phyloP scores from a whole-genome alignment of 306 rosid species.

The Vicia sativa region DNA sequence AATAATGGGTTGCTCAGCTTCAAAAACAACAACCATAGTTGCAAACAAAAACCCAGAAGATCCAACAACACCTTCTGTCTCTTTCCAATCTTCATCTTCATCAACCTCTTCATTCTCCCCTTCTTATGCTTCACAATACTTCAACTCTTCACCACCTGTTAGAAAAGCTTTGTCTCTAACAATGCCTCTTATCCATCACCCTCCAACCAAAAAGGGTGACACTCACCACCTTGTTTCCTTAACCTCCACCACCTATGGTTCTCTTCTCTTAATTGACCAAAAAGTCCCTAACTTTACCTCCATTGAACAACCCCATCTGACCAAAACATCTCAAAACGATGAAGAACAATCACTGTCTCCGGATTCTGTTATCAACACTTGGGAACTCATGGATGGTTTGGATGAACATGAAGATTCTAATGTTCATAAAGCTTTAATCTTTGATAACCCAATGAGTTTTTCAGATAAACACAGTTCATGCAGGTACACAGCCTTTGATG shows the following conservation, averaged over 20 bases:
- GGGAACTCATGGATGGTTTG: conserved; percentile 88
- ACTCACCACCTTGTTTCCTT: conserved; percentile 85
- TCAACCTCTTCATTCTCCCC: conserved; percentile 36
- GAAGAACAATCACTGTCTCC: conserved; percentile 61
- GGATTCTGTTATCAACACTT: conserved; percentile 86
- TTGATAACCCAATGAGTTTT: conserved; percentile 26
- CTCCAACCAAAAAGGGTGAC: conserved; percentile 74
- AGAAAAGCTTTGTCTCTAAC: conserved; percentile 60
- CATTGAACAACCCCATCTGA: conserved; percentile 17
- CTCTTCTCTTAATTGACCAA: conserved; percentile 61
- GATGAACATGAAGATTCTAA: conserved; percentile 45
- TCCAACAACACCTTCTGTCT: conserved; percentile 33
- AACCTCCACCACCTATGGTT: conserved; percentile 91
- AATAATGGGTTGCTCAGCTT: conserved; percentile 90
- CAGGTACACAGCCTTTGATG: conserved; percentile 57
- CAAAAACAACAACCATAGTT: conserved; percentile 59
- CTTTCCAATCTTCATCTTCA: conserved; percentile 32
- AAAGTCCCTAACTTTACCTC: conserved; percentile 43
- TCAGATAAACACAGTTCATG: conserved; percentile 47
- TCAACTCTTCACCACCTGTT: conserved; percentile 52
- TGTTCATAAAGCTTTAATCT: conserved; percentile 27
- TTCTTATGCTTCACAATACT: conserved; percentile 45
- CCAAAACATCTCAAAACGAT: conserved; percentile 21
- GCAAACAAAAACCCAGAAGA: conserved; percentile 43
- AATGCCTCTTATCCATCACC: conserved; percentile 78